Conservation (phyloP, 768 basidiomycete genomes). For the Lanmaoa pseudosensibilis region DNA sequence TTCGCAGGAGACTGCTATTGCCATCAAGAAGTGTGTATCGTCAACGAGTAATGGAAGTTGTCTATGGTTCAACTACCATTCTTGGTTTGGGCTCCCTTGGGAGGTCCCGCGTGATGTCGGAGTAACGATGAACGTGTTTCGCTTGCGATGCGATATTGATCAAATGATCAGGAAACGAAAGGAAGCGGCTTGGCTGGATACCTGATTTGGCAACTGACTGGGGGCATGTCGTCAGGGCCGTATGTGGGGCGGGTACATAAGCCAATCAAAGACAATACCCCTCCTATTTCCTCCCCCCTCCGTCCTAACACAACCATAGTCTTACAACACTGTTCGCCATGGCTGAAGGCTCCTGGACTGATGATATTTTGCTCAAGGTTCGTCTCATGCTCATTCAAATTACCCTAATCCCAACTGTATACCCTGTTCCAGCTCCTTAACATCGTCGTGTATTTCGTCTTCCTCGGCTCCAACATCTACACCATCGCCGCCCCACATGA, state of each 20-base stretch:
- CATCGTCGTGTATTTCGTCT: constrained; percentile 77
- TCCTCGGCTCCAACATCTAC: constrained; percentile 91
- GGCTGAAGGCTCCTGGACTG: constrained; percentile 64
- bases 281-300: constrained; percentile 22
- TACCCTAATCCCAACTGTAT: neutral
- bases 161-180: neutral
- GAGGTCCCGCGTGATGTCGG: neutral
- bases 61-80: neutral
- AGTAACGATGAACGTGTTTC: neutral
- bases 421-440: constrained; percentile 58
- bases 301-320: neutral
- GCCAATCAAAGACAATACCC: constrained; percentile 11
- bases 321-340: constrained; percentile 35
- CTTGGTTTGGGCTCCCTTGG: neutral
- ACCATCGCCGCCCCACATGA: constrained; percentile 74
- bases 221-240: constrained; percentile 24
- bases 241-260: constrained; percentile 27
- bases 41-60: neutral
- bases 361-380: constrained; percentile 82
- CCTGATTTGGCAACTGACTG: constrained; percentile 11
- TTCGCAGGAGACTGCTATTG: neutral
- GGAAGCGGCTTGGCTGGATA: neutral
- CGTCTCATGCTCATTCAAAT: neutral
- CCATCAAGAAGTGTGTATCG: neutral
- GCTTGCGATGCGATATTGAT: too few relatives aligned